Base-by-base conservation (phyloP, 352 stramenopile species). In the Phytophthora pini region DNA sequence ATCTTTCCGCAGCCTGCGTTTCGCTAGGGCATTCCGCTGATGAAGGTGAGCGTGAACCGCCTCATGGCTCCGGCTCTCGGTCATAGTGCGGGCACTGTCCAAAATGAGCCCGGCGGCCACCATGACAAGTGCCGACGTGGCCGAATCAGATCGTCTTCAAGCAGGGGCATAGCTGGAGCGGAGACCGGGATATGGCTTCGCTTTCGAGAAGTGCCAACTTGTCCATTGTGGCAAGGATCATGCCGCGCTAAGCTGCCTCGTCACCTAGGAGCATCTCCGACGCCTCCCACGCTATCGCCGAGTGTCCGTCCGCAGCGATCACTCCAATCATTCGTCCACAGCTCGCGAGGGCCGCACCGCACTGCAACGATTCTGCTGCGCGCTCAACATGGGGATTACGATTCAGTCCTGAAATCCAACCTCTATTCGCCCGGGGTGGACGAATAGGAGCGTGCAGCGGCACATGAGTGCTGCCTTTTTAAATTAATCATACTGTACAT, bases 91-190 rank as follows among this genome's bases (percentile, higher is more conserved):
- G 22, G 13, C 50, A 9, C 34, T 46, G 12, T 12, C 22, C 3
- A 12, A 32, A 36, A 45, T 10, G 26, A 34, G 20, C 29, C 20
- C 38, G 15, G 40, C 26, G 29, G 39, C 31, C 47, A 29, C 13
- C 31, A 39, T 65, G 62, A 70, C 62, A 43, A 54, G 32, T 41
- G 62, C 48, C 62, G 62, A 68, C 62, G 62, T 65, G 62, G 57
- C 40, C 62, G 62, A 70, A 70, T 70, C 48, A 64, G 54, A 59
- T 50, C n/a, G 40, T 9, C 26, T 64, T 47, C 34, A 40, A 32
- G 36, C 26, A n/a, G 53, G 41, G 41, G 4, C 20, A 56, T 44
- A 60, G 32, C 54, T 59, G 38, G 54, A 44, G 40, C 54, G 20
- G 31, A 20, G 20, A 13, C n/a, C 27, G 7, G 34, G 29, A 36